These are phyloP conservation scores for Triangularia setosa DNA, from an alignment of 2,329 filamentous ascomycete species.

Conservation along the genomic window DNA sequence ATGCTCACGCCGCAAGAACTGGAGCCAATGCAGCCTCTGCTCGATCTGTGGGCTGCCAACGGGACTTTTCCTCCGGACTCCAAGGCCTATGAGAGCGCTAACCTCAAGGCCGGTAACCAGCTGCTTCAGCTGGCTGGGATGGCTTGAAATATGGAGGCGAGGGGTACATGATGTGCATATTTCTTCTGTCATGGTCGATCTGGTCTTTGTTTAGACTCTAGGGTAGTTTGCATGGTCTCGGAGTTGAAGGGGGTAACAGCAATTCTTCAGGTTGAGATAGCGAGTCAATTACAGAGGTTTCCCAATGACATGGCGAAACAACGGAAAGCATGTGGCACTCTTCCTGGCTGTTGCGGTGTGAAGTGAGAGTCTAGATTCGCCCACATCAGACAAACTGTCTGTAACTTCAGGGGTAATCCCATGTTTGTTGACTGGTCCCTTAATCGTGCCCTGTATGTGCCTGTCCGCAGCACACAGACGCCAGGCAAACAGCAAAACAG, in stretches of 20 bases:
- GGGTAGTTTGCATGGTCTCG: not conserved
- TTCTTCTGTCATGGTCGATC: not conserved
- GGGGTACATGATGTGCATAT: not conserved
- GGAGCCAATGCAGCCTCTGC: constrained; percentile 77
- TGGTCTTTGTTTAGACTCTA: not conserved
- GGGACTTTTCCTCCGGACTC: constrained; percentile 67
- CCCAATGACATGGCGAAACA: not conserved
- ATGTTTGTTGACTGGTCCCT: not conserved
- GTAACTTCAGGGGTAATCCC: not conserved
- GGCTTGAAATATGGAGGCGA: not conserved
- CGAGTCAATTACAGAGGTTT: not conserved
- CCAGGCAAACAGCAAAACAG: not conserved
- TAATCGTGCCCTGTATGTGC: not conserved
- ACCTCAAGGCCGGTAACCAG: constrained; percentile 44
- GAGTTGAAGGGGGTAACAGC: not conserved
- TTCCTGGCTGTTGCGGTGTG: not conserved
- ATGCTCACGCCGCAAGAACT: constrained; percentile 73
- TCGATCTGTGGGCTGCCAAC: constrained; percentile 74
- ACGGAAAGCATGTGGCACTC: not conserved
- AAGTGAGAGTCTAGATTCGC: not conserved
- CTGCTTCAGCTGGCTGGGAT: constrained; percentile 32
- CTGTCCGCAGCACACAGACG: not conserved
- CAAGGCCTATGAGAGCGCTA: constrained; percentile 49
- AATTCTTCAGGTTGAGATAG: not conserved
- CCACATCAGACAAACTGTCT: too few species aligned